A percentile compares a stretch with the other conserved stretches of the same genome.
These are phyloP conservation scores for Metschnikowia kofuensis DNA, from an alignment of 805 yeast species.

Conservation along the genomic window DNA sequence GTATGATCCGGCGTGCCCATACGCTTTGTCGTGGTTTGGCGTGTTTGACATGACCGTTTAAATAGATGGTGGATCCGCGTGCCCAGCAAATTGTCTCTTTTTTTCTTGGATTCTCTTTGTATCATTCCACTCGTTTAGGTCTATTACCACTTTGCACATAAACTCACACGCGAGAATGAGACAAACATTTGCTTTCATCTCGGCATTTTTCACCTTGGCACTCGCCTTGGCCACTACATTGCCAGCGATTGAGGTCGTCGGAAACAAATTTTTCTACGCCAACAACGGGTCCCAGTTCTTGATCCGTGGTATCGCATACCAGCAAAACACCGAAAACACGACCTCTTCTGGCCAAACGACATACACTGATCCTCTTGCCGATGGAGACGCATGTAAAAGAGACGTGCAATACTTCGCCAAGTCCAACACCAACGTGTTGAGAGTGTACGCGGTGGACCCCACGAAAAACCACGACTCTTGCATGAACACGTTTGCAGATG, in stretches of 20 bases:
- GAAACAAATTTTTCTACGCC: constrained; percentile 74
- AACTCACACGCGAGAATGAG: constrained; percentile 5
- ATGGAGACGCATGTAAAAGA: constrained; percentile 64
- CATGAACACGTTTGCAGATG: constrained; percentile 58
- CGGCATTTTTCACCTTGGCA: constrained; percentile 12
- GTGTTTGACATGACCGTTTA: constrained; percentile 1
- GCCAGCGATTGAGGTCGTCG: constrained; percentile 58
- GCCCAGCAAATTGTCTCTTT: too few species aligned
- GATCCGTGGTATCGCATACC: constrained; percentile 79
- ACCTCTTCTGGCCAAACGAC: constrained; percentile 26
- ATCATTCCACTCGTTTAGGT: neutral
- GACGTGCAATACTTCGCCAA: constrained; percentile 75
- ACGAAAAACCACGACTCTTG: constrained; percentile 58
- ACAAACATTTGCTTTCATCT: constrained; percentile 10
- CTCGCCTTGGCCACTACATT: constrained; percentile 14
- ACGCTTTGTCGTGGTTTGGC: neutral
- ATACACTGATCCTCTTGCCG: constrained; percentile 76
- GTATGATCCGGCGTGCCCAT: neutral
- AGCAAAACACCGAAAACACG: constrained; percentile 57
- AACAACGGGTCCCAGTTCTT: constrained; percentile 78
- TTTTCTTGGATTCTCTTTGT: neutral
- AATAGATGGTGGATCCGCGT: neutral
- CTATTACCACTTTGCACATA: neutral
- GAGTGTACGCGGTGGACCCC: constrained; percentile 86
- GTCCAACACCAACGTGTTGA: constrained; percentile 70